Base-by-base conservation (phyloP, 2,329 filamentous ascomycete genomes). In the Thelonectria blattea region DNA sequence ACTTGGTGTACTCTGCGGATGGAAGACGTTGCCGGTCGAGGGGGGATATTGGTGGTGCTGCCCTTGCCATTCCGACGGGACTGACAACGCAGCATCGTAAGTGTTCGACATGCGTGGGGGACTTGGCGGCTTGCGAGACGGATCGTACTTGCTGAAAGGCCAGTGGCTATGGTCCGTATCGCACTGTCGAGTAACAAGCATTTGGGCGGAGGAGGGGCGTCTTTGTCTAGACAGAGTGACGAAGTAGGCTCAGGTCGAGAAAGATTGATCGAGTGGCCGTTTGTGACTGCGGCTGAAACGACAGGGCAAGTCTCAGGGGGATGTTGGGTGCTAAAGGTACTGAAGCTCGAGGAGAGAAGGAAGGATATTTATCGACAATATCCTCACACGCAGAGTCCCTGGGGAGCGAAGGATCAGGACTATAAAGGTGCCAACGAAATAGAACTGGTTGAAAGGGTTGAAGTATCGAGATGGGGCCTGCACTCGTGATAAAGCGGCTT, bases 11-110 rank as follows among this genome's bases (percentile, higher is more conserved):
- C 60, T 58, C 20, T 61, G 48, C 61, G 79, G 79, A 47, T 78
- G 71, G 65, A 82, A 83, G 60, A 71, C 77, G 68, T 72, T 78
- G 58, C 81, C 81, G 43, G 74, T 74, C 17, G 79, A 78, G 30
- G 81, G 75, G 58, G 82, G 74, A 68, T 82, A 83, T 22, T 81
- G 79, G 72, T 81, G 79, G 72, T 83, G 83, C 72, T 83, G 81
- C 62, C 80, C 80, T 73, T 83, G 83, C 84, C 84, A 86, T 74
- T 83, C 81, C 68, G 82, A 78, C 77, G 83, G 81, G 71, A 82
- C 80, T 69, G 82, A 80, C 74, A 83, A 74, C 66, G 81, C 79
- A 62, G 79, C 70, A 71, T 83, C 80, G 76, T 82, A 85, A 70
- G 77, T 73, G 76, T 81, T 83, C 78, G 84, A 85, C 84, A 86